Conservation (phyloP, 768 basidiomycete genomes). For the Sarcodon sp. region DNA sequence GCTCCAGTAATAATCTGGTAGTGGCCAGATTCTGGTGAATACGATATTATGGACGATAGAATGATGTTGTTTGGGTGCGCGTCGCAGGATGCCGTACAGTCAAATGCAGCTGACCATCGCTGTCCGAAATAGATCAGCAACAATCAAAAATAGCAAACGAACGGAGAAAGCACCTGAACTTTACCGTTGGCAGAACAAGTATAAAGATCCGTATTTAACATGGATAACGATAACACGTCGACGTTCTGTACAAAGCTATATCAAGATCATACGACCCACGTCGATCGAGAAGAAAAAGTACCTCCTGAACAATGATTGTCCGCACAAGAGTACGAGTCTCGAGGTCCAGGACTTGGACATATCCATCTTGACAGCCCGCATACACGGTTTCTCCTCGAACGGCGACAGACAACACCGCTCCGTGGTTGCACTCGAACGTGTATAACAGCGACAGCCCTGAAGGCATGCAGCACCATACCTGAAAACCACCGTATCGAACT, state of each 20-base stretch:
- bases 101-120: conserved; percentile 78
- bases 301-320: conserved; percentile 79
- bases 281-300: conserved; percentile 15
- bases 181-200: conserved; percentile 40
- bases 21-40: conserved; percentile 13
- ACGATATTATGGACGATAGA: conserved; percentile 55
- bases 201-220: conserved; percentile 43
- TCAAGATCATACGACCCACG: no score
- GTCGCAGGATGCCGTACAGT: conserved; percentile 72
- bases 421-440: conserved; percentile 59
- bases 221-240: conserved; percentile 73
- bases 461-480: conserved; percentile 58
- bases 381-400: conserved; percentile 70
- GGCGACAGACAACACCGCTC: conserved; percentile 76
- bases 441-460: conserved; percentile 37
- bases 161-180: conserved; percentile 39
- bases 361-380: conserved; percentile 90
- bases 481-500: not conserved
- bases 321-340: conserved; percentile 82
- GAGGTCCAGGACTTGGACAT: conserved; percentile 82
- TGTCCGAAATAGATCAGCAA: conserved; percentile 15
- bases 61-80: conserved; percentile 67
- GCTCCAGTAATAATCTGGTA: conserved; percentile 62
- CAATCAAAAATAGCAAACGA: not conserved
- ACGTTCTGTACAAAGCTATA: conserved; percentile 31